phyloP scores from a whole-genome alignment of 2,329 filamentous ascomycete species.

The Epichloe aotearoae region DNA sequence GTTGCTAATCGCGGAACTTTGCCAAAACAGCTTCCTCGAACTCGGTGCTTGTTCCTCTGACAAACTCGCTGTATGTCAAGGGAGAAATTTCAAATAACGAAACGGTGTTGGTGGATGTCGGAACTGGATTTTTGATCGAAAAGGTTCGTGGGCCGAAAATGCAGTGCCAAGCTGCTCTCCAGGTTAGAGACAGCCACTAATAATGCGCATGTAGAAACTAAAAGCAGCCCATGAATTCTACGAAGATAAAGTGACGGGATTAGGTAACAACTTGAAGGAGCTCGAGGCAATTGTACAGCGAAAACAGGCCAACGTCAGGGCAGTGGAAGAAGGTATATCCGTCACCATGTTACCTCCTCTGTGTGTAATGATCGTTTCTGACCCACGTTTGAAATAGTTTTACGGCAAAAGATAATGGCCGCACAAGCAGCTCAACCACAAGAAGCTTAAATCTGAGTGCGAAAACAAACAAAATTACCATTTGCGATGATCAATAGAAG shows the following conservation, averaged over 20 bases:
- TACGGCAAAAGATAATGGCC: conserved; percentile 18
- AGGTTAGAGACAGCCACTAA: conserved; percentile 1
- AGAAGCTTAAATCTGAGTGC: neutral
- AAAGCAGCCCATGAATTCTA: conserved; percentile 44
- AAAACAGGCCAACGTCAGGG: conserved; percentile 73
- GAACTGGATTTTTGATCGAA: conserved; percentile 89
- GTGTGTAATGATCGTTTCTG: neutral
- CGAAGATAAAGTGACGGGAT: conserved; percentile 39
- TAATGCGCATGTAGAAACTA: conserved; percentile 26
- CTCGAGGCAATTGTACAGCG: conserved; percentile 43
- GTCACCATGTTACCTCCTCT: neutral
- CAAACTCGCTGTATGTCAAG: conserved; percentile 86
- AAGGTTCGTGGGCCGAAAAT: conserved; percentile 43
- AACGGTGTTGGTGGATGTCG: conserved; percentile 79
- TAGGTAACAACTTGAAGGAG: conserved; percentile 40
- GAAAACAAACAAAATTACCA: neutral
- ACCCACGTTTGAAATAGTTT: conserved; percentile 14
- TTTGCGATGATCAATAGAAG: neutral
- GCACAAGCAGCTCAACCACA: conserved; percentile 1
- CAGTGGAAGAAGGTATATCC: conserved; percentile 71
- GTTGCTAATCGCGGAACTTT: neutral
- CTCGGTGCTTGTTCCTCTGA: conserved; percentile 79
- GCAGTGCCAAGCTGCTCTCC: neutral
- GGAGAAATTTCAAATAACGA: conserved; percentile 63
- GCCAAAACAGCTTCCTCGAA: conserved; percentile 20